Conservation (phyloP, 805 yeast species). For the Cyberlindnera xishuangbannaensis region DNA sequence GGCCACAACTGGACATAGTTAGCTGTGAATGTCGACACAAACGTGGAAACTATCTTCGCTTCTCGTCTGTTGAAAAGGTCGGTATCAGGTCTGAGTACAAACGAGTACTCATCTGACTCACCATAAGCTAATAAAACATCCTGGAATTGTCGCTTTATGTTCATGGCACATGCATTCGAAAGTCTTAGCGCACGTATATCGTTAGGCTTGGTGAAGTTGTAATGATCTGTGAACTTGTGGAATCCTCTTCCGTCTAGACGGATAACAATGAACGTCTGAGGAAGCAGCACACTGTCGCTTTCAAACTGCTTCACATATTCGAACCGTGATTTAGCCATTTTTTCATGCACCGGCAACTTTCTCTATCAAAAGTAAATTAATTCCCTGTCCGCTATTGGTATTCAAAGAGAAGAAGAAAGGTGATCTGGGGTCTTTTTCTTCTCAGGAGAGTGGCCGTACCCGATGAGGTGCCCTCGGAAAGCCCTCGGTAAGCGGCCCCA, state of each 20-base stretch:
- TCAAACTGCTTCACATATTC: constrained; percentile 87
- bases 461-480: constrained; percentile 11
- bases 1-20: constrained; percentile 69
- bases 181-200: constrained; percentile 69
- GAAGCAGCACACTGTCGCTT: constrained; percentile 62
- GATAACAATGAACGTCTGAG: constrained; percentile 75
- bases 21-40: constrained; percentile 78
- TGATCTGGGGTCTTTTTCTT: not conserved
- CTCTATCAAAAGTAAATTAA: too few species aligned
- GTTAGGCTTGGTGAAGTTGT: constrained; percentile 82
- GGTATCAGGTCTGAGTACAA: constrained; percentile 61
- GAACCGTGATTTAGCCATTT: constrained; percentile 82
- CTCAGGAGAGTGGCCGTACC: constrained; percentile 7
- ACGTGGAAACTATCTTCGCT: constrained; percentile 68
- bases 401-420: not conserved
- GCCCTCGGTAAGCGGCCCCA: not conserved
- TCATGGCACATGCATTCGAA: constrained; percentile 76
- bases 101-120: constrained; percentile 92
- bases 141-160: constrained; percentile 55
- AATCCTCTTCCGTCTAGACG: constrained; percentile 93
- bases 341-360: too few species aligned
- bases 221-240: constrained; percentile 72
- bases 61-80: constrained; percentile 77
- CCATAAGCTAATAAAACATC: constrained; percentile 86
- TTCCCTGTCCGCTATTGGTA: too few species aligned